These are phyloP conservation scores for Hypoxylon fuscum DNA, from an alignment of 495 filamentous ascomycete species.

Conservation along the genomic window DNA sequence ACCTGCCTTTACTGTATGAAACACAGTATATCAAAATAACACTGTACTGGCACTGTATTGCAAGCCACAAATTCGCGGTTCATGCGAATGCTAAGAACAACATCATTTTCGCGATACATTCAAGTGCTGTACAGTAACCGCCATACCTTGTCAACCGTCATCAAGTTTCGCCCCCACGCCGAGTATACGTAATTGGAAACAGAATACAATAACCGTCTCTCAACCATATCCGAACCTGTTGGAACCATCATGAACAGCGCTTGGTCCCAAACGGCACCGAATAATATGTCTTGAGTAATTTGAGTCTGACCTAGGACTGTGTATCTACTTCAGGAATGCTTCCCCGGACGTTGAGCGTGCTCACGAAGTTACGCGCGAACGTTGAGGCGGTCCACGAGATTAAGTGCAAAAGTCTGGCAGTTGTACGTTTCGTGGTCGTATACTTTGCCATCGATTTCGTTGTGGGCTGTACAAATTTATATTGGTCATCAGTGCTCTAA, in stretches of 20 bases:
- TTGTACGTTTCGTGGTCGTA: conserved; percentile 2
- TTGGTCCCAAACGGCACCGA: background rate
- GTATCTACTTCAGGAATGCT: background rate
- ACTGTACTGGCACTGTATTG: too few species aligned
- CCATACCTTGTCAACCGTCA: too few species aligned
- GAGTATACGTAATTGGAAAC: conserved; percentile 36
- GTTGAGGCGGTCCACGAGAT: background rate
- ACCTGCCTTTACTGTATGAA: too few species aligned
- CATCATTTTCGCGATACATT: too few species aligned
- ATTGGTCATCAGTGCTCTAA: background rate
- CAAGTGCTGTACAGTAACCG: too few species aligned
- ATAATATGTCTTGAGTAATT: background rate
- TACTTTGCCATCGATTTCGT: background rate
- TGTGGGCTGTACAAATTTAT: background rate
- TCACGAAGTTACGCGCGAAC: background rate
- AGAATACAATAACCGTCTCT: background rate
- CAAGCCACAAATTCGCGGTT: too few species aligned
- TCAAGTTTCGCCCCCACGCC: conserved; percentile 41
- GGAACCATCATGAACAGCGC: background rate
- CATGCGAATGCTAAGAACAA: too few species aligned
- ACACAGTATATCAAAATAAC: too few species aligned
- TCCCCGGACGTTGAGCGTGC: background rate
- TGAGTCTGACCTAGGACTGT: background rate
- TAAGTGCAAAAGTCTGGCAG: background rate
- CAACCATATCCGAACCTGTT: background rate